Percentiles rank a stretch among this genome's conserved stretches.
These are phyloP conservation scores for Aspergillus olivimuriae DNA, from an alignment of 495 filamentous ascomycete species.

Conservation along the genomic window DNA sequence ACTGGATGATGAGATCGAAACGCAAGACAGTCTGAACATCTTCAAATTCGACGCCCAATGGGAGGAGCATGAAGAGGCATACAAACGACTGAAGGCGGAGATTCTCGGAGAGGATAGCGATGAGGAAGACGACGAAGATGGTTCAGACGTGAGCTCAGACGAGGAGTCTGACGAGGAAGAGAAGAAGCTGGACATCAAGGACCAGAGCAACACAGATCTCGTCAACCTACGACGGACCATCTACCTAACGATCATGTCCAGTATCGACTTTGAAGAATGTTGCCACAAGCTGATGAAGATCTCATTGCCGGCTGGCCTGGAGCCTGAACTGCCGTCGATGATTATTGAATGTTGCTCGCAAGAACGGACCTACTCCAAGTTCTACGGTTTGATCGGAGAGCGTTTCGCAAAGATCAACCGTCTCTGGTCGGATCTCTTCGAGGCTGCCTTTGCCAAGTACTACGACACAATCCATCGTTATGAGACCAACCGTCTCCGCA, in stretches of 20 bases:
- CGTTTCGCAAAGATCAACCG: conserved; percentile 92
- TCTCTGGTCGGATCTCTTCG: conserved; percentile 87
- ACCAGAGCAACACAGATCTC: conserved; percentile 91
- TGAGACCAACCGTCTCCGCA: conserved; percentile 88
- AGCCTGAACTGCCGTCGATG: conserved; percentile 90
- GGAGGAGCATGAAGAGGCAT: conserved; percentile 86
- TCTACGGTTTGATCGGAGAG: conserved; percentile 91
- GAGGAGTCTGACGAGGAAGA: conserved; percentile 79
- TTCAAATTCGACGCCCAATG: conserved; percentile 91
- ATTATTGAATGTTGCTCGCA: conserved; percentile 93
- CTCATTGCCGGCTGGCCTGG: conserved; percentile 78
- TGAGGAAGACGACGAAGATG: conserved; percentile 65
- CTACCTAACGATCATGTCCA: conserved; percentile 95
- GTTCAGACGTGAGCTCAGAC: conserved; percentile 66
- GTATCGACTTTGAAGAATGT: conserved; percentile 89
- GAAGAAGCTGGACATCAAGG: conserved; percentile 83
- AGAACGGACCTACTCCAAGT: conserved; percentile 92
- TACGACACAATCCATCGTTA: conserved; percentile 97
- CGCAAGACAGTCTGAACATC: conserved; percentile 80
- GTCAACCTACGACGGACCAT: conserved; percentile 91
- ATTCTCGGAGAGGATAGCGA: conserved; percentile 90
- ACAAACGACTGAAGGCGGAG: conserved; percentile 82
- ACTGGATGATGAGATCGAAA: conserved; percentile 75
- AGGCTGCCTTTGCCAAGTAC: conserved; percentile 81
- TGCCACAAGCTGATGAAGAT: conserved; percentile 94